Conservation (phyloP, 306 rosid species). For the Fagus sylvatica region DNA sequence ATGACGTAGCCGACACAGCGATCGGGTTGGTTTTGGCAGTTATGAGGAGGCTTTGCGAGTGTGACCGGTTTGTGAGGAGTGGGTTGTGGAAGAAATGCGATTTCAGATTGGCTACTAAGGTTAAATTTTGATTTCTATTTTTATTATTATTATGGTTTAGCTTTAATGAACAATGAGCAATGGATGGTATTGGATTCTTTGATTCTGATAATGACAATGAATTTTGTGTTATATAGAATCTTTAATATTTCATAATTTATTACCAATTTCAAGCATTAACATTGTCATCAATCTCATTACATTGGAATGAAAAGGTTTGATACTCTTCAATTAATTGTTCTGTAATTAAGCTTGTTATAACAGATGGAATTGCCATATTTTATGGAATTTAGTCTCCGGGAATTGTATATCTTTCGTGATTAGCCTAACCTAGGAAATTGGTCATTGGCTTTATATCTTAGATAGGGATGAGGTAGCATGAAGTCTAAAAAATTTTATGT, state of each 20-base stretch:
- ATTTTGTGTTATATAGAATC: neutral
- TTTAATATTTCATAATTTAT: neutral
- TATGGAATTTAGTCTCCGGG: neutral
- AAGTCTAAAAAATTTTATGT: neutral
- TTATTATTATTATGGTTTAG: neutral
- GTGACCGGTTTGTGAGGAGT: conserved; percentile 43
- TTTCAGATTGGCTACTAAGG: conserved; percentile 46
- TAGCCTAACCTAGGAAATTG: neutral
- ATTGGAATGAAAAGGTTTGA: neutral
- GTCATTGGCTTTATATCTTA: neutral
- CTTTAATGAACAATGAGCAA: neutral
- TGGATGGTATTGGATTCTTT: neutral
- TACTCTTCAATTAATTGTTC: neutral
- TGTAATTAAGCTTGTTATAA: neutral
- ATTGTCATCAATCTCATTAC: neutral
- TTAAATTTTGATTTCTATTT: conserved; percentile 5
- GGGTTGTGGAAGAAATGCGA: conserved; percentile 38
- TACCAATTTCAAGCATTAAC: neutral
- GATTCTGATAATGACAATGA: neutral
- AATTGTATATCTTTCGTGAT: neutral
- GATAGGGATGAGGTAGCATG: neutral
- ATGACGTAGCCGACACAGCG: conserved; percentile 74
- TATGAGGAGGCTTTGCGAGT: conserved; percentile 36
- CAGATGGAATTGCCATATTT: neutral
- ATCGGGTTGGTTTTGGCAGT: conserved; percentile 56